These are phyloP conservation scores for Spongospora subterranea DNA, from an alignment of 208 protist genomes.

Conservation along the genomic window DNA sequence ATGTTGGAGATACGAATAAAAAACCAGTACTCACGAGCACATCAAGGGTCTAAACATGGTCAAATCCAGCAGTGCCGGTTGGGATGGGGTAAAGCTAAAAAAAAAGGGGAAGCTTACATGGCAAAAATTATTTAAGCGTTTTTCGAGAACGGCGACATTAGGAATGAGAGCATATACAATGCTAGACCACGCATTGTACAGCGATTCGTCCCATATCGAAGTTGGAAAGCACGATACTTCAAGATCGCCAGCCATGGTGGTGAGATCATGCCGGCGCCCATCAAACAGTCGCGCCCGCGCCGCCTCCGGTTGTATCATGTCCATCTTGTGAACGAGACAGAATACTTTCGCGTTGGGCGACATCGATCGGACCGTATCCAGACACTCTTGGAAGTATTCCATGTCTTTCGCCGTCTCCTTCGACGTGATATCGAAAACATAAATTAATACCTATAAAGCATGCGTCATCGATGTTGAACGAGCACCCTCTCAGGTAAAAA, in stretches of 20 bases:
- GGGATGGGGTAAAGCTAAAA: no score
- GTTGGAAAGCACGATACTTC: conserved; percentile 93
- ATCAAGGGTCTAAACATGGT: not conserved
- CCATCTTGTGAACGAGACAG: conserved; percentile 98
- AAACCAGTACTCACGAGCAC: no score
- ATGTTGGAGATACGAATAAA: no score
- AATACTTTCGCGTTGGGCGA: conserved; percentile 95
- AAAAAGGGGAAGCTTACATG: not conserved
- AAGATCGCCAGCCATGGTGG: conserved; percentile 74
- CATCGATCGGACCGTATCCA: conserved; percentile 92
- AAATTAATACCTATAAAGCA: conserved; percentile 89
- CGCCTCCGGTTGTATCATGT: conserved; percentile 83
- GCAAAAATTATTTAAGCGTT: conserved; percentile 87
- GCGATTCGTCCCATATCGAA: conserved; percentile 97
- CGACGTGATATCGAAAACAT: conserved; percentile 96
- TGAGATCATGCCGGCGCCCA: conserved; percentile 74
- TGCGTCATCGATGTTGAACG: not conserved
- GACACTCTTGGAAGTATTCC: conserved; percentile 91
- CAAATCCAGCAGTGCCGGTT: not conserved
- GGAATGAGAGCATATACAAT: conserved; percentile 87
- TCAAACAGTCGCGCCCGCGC: conserved; percentile 53
- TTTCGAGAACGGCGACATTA: conserved; percentile 88
- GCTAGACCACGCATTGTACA: conserved; percentile 83
- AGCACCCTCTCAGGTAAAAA: not conserved
- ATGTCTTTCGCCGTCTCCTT: conserved; percentile 82